Conservation (phyloP, 768 basidiomycete genomes). For the Termitomyces sp. region DNA sequence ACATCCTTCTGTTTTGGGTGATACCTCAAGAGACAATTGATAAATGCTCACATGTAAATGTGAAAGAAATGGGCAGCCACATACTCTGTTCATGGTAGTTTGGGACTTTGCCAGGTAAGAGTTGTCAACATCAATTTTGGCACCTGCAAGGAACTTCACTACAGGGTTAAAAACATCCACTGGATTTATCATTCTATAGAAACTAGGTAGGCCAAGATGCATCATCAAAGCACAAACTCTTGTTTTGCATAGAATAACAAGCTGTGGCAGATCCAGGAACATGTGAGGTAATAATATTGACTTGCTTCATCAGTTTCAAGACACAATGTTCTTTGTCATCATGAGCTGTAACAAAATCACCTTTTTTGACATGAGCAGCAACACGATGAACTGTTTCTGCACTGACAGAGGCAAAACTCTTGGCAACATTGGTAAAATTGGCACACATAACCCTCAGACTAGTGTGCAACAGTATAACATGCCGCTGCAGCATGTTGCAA, state of each 20-base stretch:
- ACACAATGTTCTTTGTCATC: constrained; percentile 10
- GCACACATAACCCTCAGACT: constrained; percentile 32
- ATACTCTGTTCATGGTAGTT: constrained; percentile 29
- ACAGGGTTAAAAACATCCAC: not conserved
- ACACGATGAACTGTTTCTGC: too few species aligned
- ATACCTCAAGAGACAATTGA: constrained; percentile 24
- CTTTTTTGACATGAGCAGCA: not conserved
- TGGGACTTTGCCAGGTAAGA: too few species aligned
- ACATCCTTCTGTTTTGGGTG: too few species aligned
- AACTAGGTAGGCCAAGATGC: not conserved
- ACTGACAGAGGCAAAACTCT: too few species aligned
- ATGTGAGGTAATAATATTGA: not conserved
- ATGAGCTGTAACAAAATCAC: constrained; percentile 10
- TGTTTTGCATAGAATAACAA: too few species aligned
- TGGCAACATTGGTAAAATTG: too few species aligned
- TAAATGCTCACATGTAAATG: constrained; percentile 35
- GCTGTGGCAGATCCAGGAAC: constrained; percentile 25
- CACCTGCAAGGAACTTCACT: constrained; percentile 37
- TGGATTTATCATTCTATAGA: not conserved
- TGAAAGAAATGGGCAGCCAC: constrained; percentile 43
- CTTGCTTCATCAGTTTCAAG: too few species aligned
- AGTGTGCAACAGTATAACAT: constrained; percentile 29
- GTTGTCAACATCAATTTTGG: too few species aligned
- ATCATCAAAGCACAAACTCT: not conserved
- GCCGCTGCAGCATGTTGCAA: constrained; percentile 34